These are phyloP conservation scores for Leccinum olivaceopallidum DNA, from an alignment of 768 basidiomycete species.

Conservation along the genomic window DNA sequence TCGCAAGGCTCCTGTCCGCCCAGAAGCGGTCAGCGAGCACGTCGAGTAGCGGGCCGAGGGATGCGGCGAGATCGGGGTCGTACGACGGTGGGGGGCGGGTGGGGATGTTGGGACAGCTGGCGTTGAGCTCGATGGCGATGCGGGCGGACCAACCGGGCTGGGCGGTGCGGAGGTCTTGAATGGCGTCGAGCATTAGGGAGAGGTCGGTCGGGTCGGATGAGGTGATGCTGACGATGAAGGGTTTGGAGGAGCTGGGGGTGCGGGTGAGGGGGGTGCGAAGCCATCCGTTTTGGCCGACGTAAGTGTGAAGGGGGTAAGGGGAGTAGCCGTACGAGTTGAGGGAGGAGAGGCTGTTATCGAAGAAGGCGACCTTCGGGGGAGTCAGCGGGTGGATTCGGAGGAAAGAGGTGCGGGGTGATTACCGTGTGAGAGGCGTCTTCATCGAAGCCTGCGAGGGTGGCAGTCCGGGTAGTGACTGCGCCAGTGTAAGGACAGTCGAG, in stretches of 20 bases:
- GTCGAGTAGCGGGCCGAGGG: constrained; percentile 52
- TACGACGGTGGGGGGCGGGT: constrained; percentile 67
- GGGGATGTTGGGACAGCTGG: constrained; percentile 80
- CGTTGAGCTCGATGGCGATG: constrained; percentile 80
- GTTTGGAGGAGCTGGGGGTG: constrained; percentile 45
- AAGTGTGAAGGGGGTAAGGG: constrained; percentile 60
- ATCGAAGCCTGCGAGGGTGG: constrained; percentile 67
- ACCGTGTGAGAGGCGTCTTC: constrained; percentile 68
- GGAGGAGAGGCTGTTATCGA: constrained; percentile 52
- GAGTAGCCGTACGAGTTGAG: constrained; percentile 90
- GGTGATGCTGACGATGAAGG: constrained; percentile 81
- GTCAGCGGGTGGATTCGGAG: constrained; percentile 3
- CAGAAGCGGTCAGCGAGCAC: constrained; percentile 51
- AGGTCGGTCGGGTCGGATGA: constrained; percentile 55
- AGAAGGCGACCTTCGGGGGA: constrained; percentile 60
- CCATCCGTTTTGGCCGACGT: constrained; percentile 53
- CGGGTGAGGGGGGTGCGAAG: constrained; percentile 45
- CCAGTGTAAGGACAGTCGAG: constrained; percentile 70
- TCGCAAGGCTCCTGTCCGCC: constrained; percentile 53
- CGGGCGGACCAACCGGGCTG: constrained; percentile 36
- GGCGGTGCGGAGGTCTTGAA: constrained; percentile 56
- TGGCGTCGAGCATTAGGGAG: constrained; percentile 51
- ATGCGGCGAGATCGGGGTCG: constrained; percentile 44
- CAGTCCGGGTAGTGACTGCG: constrained; percentile 80
- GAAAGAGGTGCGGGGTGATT: not conserved